phyloP scores from a whole-genome alignment of 352 stramenopile species.

The Phytopythium delawarense region DNA sequence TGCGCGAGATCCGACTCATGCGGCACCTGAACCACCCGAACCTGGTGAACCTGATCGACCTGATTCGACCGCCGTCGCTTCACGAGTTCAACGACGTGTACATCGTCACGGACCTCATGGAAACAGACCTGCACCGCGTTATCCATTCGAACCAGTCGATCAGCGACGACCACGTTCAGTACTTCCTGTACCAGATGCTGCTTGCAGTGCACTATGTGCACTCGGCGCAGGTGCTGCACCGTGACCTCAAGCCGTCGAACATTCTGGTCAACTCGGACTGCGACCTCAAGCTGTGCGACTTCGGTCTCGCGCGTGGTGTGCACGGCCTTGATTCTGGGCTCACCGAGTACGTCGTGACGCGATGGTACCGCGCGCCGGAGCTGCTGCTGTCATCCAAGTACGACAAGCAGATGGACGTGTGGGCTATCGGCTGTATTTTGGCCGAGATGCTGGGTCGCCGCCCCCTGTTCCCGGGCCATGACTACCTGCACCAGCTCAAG shows the following conservation, averaged over 20 bases:
- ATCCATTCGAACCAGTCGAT: constrained; percentile 83
- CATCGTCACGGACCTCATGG: constrained; percentile 78
- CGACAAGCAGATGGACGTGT: constrained; percentile 87
- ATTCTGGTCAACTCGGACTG: constrained; percentile 82
- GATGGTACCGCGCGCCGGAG: constrained; percentile 91
- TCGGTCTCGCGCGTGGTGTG: constrained; percentile 69
- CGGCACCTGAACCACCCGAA: constrained; percentile 83
- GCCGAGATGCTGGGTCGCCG: constrained; percentile 83
- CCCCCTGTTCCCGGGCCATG: constrained; percentile 82
- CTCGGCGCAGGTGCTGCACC: constrained; percentile 72
- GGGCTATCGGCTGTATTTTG: constrained; percentile 85
- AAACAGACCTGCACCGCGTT: constrained; percentile 71
- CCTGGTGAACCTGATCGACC: constrained; percentile 76
- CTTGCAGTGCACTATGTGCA: constrained; percentile 78
- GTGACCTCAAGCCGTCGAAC: constrained; percentile 77
- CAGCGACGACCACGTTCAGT: constrained; percentile 75
- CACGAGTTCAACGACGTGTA: constrained; percentile 90
- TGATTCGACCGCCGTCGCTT: constrained; percentile 73
- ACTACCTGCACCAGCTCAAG: constrained; percentile 87
- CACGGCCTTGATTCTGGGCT: constrained; percentile 74
- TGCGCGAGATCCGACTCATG: constrained; percentile 88
- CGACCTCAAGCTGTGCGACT: constrained; percentile 79
- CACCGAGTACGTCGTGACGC: constrained; percentile 90
- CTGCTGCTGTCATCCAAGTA: constrained; percentile 90
- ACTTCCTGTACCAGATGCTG: constrained; percentile 81